Percentiles rank a stretch among this genome's conserved stretches.
Evolutionary conservation across 108 stramenopile species (phyloP).

Genomic region (Schizochytrium sp.): DNA sequence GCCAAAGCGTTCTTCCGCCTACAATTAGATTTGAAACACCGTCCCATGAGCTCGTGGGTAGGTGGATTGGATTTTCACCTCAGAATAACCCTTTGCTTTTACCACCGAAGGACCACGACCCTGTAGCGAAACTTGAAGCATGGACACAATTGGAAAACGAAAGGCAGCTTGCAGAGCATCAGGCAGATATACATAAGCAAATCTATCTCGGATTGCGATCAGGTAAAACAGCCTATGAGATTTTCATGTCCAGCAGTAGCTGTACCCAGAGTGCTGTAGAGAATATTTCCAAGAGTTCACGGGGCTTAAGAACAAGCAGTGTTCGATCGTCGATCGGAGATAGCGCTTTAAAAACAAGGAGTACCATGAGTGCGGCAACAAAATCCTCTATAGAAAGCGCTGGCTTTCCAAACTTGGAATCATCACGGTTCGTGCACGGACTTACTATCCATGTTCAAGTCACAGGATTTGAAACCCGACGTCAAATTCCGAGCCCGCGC

Average conservation of each 20-base stretch:
- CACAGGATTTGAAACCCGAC: too few relatives aligned
- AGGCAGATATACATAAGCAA: constrained; percentile 9
- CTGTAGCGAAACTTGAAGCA: not conserved
- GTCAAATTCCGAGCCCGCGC: not conserved
- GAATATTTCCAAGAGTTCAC: not conserved
- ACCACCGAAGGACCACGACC: constrained; percentile 34
- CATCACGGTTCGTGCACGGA: too few relatives aligned
- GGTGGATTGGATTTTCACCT: not conserved
- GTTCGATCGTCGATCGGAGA: too few relatives aligned
- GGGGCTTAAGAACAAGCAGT: too few relatives aligned
- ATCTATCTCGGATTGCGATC: not conserved
- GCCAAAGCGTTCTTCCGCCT: not conserved
- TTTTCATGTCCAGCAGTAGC: not conserved
- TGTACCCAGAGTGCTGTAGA: not conserved
- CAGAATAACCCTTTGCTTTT: not conserved
- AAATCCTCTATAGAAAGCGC: too few relatives aligned
- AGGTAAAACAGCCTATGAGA: not conserved
- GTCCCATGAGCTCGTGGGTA: not conserved
- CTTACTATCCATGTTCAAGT: too few relatives aligned
- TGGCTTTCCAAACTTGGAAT: too few relatives aligned
- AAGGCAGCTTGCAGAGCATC: not conserved
- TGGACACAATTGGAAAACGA: constrained; percentile 32
- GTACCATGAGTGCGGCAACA: too few relatives aligned
- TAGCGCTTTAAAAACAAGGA: too few relatives aligned
- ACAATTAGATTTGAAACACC: not conserved